These are phyloP conservation scores for Arbutus unedo DNA, from an alignment of 148 eudicot species.

Conservation along the genomic window DNA sequence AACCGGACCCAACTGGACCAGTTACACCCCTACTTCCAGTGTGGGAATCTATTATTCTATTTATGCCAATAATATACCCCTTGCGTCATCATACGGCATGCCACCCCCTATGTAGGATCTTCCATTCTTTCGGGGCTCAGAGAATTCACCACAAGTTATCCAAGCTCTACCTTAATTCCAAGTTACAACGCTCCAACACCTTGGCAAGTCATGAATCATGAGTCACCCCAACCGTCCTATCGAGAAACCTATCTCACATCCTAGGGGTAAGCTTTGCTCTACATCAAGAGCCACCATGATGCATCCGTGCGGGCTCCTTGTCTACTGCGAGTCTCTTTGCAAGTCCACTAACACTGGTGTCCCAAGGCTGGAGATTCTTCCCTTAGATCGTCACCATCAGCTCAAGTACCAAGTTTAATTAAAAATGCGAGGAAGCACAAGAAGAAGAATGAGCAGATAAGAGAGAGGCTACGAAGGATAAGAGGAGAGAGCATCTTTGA, in stretches of 20 bases:
- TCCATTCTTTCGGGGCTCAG: neutral
- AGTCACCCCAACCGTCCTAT: neutral
- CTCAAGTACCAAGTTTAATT: neutral
- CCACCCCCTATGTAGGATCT: no score
- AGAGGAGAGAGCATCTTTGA: neutral
- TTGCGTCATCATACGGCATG: no score
- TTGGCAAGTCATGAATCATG: neutral
- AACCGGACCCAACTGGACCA: no score
- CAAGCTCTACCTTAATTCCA: neutral
- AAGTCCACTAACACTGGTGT: neutral
- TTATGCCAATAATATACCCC: no score
- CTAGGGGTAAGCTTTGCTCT: neutral
- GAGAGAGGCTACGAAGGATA: neutral
- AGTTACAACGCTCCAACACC: neutral
- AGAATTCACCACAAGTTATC: neutral
- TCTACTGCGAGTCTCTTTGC: neutral
- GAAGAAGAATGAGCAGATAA: neutral
- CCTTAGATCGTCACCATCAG: neutral
- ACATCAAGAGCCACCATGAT: neutral
- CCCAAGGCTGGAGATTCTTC: neutral
- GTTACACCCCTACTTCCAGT: no score
- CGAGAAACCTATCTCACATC: neutral
- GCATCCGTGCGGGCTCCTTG: neutral
- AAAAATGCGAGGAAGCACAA: neutral
- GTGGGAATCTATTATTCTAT: no score